These are phyloP conservation scores for Rosa lucieae DNA, from an alignment of 306 rosid genomes.

Conservation along the genomic window DNA sequence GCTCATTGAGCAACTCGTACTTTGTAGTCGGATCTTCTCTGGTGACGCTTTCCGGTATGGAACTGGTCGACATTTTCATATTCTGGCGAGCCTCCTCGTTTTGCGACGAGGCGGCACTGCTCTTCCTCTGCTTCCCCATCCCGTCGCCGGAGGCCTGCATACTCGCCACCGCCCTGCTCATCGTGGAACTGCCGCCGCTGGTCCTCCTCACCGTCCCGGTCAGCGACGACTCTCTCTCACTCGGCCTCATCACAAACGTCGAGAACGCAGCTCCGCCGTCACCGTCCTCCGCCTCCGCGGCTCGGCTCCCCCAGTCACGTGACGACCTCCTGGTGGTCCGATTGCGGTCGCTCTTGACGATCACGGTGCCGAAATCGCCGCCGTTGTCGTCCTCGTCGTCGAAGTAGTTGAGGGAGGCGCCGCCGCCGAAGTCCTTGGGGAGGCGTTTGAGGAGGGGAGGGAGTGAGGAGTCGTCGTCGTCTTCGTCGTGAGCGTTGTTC, in stretches of 20 bases:
- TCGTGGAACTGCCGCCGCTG: conserved; percentile 45
- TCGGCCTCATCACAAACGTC: conserved; percentile 70
- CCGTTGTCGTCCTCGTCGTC: conserved; percentile 48
- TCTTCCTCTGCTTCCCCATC: conserved; percentile 74
- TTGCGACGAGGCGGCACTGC: conserved; percentile 57
- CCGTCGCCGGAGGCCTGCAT: conserved; percentile 86
- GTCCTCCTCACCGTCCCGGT: conserved; percentile 73
- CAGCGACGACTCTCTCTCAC: conserved; percentile 57
- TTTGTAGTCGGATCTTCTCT: conserved; percentile 87
- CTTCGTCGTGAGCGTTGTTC: conserved; percentile 47
- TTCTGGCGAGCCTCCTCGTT: conserved; percentile 60
- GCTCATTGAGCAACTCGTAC: conserved; percentile 95
- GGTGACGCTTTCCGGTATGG: conserved; percentile 86
- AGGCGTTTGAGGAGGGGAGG: conserved; percentile 92
- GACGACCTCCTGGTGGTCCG: conserved; percentile 40
- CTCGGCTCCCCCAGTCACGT: conserved; percentile 33
- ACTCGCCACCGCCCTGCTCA: conserved; percentile 92
- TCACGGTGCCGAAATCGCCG: conserved; percentile 79
- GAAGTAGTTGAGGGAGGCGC: conserved; percentile 67
- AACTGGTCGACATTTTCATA: conserved; percentile 75
- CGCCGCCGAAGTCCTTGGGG: conserved; percentile 97
- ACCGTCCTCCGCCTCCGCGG: conserved; percentile 24
- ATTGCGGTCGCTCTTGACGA: conserved; percentile 36
- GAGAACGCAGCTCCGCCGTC: conserved; percentile 53
- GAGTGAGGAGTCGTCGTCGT: conserved; percentile 71